Conservation (phyloP, 305 asterid genomes). For the Solanum chacoense region DNA sequence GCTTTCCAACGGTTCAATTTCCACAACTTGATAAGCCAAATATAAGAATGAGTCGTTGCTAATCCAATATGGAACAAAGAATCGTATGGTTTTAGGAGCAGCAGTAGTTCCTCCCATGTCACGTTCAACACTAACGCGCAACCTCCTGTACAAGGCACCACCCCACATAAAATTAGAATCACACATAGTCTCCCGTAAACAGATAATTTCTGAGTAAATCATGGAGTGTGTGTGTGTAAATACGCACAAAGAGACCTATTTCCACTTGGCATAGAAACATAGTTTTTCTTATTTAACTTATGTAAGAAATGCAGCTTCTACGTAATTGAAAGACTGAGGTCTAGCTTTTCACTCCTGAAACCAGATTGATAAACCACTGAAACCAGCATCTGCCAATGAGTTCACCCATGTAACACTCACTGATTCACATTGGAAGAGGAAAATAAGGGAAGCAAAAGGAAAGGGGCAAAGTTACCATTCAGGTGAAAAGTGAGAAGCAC, state of each 20-base stretch:
- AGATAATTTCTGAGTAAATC: not conserved
- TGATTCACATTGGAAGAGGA: not conserved
- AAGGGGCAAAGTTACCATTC: not conserved
- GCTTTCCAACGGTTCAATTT: slow-evolving; percentile 74
- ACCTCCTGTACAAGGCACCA: slow-evolving; percentile 44
- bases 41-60: slow-evolving; percentile 67
- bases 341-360: not conserved
- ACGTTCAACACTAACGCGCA: slow-evolving; percentile 94
- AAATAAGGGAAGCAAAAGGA: not conserved
- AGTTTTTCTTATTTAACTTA: not conserved
- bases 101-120: slow-evolving; percentile 91
- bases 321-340: not conserved
- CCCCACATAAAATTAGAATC: not conserved
- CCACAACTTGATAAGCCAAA: slow-evolving; percentile 87
- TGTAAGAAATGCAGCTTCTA: not conserved
- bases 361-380: not conserved
- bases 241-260: not conserved
- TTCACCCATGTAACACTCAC: not conserved
- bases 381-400: not conserved
- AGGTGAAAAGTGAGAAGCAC: not conserved
- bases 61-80: slow-evolving; percentile 99
- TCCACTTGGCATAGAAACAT: not conserved
- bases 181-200: not conserved
- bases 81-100: slow-evolving; percentile 85
- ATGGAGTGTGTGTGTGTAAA: not conserved